A percentile compares a stretch with the other conserved stretches of the same genome.
phyloP scores from a whole-genome alignment of 2,329 filamentous ascomycete species.

The Pyrenochaeta sp. region DNA sequence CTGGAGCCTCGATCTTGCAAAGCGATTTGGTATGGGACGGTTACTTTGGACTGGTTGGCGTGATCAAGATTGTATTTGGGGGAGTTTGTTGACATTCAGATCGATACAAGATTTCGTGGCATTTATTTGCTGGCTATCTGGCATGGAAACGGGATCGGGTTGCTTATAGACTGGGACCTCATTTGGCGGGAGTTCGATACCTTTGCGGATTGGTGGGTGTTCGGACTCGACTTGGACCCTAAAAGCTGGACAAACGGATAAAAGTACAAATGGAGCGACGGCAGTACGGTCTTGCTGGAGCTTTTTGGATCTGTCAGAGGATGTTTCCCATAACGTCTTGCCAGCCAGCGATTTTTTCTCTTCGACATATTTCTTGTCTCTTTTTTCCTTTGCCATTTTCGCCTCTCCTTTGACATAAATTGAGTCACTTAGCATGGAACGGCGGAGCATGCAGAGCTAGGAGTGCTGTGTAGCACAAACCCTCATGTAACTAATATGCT shows the following conservation, averaged over 20 bases:
- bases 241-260: constrained; percentile 39
- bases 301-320: constrained; percentile 28
- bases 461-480: constrained; percentile 10
- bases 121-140: constrained; percentile 45
- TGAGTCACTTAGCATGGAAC: constrained; percentile 15
- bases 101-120: constrained; percentile 47
- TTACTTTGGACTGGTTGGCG: constrained; percentile 46
- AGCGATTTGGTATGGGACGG: constrained; percentile 44
- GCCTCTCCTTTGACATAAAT: constrained; percentile 16
- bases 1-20: constrained; percentile 42
- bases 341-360: constrained; percentile 14
- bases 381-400: constrained; percentile 3
- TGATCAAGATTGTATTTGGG: constrained; percentile 44
- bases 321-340: constrained; percentile 18
- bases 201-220: constrained; percentile 45
- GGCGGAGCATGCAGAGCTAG: constrained; percentile 12
- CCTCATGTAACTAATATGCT: constrained; percentile 14
- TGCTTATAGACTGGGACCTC: constrained; percentile 49
- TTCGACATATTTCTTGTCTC: constrained; percentile 11
- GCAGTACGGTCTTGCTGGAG: constrained; percentile 30
- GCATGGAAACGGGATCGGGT: constrained; percentile 39
- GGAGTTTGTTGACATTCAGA: constrained; percentile 47
- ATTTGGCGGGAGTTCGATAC: constrained; percentile 49
- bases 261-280: constrained; percentile 39
- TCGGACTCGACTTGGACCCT: constrained; percentile 36